A percentile compares a stretch with the other conserved stretches of the same genome.
Conservation (phyloP, 441 rosid genomes). For the Brassica hybrid region DNA sequence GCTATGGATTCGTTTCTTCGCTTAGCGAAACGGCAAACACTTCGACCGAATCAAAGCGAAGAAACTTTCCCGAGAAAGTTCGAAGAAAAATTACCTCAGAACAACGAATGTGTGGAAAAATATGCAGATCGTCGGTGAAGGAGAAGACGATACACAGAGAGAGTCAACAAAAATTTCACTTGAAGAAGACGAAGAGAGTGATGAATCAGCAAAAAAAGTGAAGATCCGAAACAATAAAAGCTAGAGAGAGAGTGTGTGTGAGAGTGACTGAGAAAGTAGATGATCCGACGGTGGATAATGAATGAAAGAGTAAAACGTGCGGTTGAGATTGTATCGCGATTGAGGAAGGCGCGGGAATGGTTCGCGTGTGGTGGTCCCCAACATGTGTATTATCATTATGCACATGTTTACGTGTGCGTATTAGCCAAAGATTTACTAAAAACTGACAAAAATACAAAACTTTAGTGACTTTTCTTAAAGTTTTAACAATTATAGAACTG, state of each 20-base stretch:
- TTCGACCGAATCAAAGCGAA: conserved; percentile 22
- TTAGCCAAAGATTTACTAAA: conserved; percentile 16
- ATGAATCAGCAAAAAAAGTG: conserved; percentile 12
- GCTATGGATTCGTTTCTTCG: background rate
- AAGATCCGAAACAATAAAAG: conserved; percentile 31
- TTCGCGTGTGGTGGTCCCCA: conserved; percentile 37
- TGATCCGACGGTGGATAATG: conserved; percentile 33
- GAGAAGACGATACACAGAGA: conserved; percentile 1
- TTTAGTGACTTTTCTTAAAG: conserved; percentile 4
- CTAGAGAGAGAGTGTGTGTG: conserved; percentile 22
- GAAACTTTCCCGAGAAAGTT: conserved; percentile 20
- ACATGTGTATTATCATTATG: conserved; percentile 29
- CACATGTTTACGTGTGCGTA: conserved; percentile 42
- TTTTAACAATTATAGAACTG: background rate
- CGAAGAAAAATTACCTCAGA: conserved; percentile 27
- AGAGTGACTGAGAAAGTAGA: conserved; percentile 17
- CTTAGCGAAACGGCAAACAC: conserved; percentile 14
- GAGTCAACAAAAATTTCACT: background rate
- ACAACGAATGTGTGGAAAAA: background rate
- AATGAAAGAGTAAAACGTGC: background rate
- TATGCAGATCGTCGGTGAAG: conserved; percentile 8
- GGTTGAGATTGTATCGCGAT: conserved; percentile 18
- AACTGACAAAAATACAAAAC: conserved; percentile 6
- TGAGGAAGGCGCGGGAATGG: conserved; percentile 44
- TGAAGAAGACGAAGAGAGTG: conserved; percentile 7